These are phyloP conservation scores for Xylaria scruposa DNA, from an alignment of 495 filamentous ascomycete genomes.

Conservation along the genomic window DNA sequence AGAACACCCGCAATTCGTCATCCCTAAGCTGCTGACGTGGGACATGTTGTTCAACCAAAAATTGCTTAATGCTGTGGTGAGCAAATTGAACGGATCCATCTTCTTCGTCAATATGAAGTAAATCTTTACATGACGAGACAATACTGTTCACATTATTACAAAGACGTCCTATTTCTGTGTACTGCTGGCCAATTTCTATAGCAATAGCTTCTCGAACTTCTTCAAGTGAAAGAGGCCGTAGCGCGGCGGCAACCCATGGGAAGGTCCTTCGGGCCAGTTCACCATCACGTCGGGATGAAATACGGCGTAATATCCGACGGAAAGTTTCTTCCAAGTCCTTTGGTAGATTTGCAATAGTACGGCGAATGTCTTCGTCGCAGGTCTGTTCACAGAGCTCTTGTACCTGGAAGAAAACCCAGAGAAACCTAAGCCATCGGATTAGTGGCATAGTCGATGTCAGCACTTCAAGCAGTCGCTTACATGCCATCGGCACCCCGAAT, in stretches of 20 bases:
- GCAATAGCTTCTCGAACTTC: background rate
- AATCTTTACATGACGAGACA: background rate
- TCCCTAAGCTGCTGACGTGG: background rate
- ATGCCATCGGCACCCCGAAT: conserved; percentile 2
- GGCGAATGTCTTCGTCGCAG: background rate
- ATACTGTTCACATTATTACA: background rate
- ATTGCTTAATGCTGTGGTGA: background rate
- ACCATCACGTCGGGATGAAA: background rate
- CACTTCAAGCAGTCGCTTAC: background rate
- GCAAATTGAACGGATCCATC: background rate
- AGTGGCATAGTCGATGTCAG: background rate
- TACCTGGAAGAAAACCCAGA: background rate
- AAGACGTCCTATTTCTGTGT: background rate
- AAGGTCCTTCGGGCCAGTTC: background rate
- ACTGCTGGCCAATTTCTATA: background rate
- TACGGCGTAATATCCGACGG: background rate
- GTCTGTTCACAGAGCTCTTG: background rate
- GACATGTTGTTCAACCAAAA: background rate
- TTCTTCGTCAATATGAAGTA: conserved; percentile 1
- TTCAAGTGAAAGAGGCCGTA: background rate
- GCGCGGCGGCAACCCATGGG: background rate
- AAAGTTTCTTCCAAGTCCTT: background rate
- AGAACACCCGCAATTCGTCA: conserved; percentile 5
- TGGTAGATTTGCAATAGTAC: background rate
- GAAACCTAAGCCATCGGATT: background rate